Evolutionary conservation across 495 filamentous ascomycete genomes (phyloP).

Genomic region (Penicillium ochrochloron): DNA sequence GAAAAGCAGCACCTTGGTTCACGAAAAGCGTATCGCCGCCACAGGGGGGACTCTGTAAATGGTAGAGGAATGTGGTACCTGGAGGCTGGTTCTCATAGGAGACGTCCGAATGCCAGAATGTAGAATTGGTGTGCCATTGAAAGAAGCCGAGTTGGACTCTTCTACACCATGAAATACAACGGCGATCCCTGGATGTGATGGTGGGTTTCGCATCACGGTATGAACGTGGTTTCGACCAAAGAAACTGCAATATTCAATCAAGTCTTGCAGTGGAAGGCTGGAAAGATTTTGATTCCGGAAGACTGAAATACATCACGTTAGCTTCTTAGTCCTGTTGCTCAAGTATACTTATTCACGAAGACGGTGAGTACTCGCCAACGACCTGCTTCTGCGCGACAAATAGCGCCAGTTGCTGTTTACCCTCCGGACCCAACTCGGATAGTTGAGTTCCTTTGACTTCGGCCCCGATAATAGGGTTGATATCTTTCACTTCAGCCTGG

Average conservation of each 20-base stretch:
- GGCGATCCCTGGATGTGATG: background rate
- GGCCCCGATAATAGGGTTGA: too few relatives aligned
- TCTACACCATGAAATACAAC: background rate
- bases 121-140: background rate
- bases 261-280: background rate
- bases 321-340: too few relatives aligned
- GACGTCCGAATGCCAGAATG: background rate
- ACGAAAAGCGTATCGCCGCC: conserved; percentile 1
- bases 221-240: background rate
- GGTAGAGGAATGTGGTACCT: background rate
- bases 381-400: too few relatives aligned
- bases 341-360: too few relatives aligned
- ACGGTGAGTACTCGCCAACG: too few relatives aligned
- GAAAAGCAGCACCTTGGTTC: background rate
- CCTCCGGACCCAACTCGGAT: too few relatives aligned
- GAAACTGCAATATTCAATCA: background rate
- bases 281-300: background rate
- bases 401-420: too few relatives aligned
- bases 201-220: background rate
- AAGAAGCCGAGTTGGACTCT: background rate
- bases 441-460: too few relatives aligned
- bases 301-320: background rate
- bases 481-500: too few relatives aligned
- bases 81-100: background rate
- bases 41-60: background rate